Evolutionary conservation across 345 rosid genomes (phyloP).

Genomic region (Geranium rotundifolium): DNA sequence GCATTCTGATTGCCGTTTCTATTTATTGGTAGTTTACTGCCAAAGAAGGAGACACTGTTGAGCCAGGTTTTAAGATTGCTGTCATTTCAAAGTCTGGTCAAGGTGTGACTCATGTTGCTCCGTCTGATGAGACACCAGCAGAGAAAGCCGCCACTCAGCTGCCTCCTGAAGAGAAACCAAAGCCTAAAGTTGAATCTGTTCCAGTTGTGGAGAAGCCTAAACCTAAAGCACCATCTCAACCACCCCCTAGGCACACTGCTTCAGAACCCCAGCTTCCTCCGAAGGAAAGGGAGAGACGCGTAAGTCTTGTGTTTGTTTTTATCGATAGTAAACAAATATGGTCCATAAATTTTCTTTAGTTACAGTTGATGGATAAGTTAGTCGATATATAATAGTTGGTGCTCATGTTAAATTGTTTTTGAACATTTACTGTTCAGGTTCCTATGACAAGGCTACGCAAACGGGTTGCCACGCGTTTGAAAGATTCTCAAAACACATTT

Average conservation of each 20-base stretch:
- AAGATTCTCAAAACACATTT: conserved; percentile 95
- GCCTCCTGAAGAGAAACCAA: conserved; percentile 15
- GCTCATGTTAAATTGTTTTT: not conserved
- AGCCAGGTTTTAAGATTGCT: conserved; percentile 80
- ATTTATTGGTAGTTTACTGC: conserved; percentile 67
- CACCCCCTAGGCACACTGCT: conserved; percentile 58
- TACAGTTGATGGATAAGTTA: not conserved
- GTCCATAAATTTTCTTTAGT: not conserved
- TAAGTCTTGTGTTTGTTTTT: conserved; percentile 20
- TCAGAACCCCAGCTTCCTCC: conserved; percentile 97
- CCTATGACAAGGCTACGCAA: conserved; percentile 99
- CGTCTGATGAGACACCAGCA: conserved; percentile 42
- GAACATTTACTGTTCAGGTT: conserved; percentile 34
- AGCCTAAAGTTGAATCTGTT: not conserved
- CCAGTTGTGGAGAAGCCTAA: conserved; percentile 34
- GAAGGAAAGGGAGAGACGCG: conserved; percentile 95
- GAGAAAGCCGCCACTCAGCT: conserved; percentile 43
- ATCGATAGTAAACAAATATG: not conserved
- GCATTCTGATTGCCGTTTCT: not conserved
- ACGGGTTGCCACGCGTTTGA: conserved; percentile 87
- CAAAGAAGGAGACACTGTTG: conserved; percentile 96
- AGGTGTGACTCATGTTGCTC: conserved; percentile 67
- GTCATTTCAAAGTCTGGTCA: conserved; percentile 79
- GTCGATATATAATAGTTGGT: not conserved
- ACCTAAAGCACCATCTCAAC: conserved; percentile 28